A percentile compares a stretch with the other conserved stretches of the same genome.
These are phyloP conservation scores for Thraustotheca clavata DNA, from an alignment of 352 stramenopile genomes.

Conservation along the genomic window DNA sequence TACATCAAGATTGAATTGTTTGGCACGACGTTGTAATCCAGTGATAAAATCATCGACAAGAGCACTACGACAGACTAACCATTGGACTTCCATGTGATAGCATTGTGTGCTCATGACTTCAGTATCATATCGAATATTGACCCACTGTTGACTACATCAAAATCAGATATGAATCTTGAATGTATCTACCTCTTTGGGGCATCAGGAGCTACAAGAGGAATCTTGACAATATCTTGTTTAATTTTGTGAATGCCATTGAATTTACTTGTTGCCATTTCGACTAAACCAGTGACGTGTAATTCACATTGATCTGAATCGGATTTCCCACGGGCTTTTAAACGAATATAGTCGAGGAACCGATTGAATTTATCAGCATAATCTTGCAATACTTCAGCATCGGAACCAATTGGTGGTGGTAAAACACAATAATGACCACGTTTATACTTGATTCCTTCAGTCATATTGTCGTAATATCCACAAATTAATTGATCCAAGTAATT, in stretches of 20 bases:
- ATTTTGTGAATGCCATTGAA: conserved; percentile 26
- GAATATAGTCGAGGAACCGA: conserved; percentile 19
- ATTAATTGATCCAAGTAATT: conserved; percentile 20
- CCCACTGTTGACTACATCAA: conserved; percentile 60
- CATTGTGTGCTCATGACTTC: conserved; percentile 56
- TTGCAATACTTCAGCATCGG: neutral
- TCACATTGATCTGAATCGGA: neutral
- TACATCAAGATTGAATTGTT: conserved; percentile 66
- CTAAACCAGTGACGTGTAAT: neutral
- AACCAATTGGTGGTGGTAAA: neutral
- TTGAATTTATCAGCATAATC: conserved; percentile 14
- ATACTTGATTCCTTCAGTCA: conserved; percentile 22
- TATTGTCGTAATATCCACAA: conserved; percentile 18
- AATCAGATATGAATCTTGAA: neutral
- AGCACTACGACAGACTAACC: conserved; percentile 73
- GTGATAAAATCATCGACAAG: conserved; percentile 76
- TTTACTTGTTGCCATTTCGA: neutral
- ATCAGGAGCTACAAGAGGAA: conserved; percentile 53
- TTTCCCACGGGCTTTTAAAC: conserved; percentile 6
- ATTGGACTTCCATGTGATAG: conserved; percentile 81
- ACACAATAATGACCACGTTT: conserved; percentile 20
- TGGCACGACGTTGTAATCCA: conserved; percentile 52
- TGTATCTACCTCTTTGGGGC: conserved; percentile 27
- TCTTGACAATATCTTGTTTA: conserved; percentile 55
- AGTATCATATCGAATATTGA: conserved; percentile 67